Percentiles rank a stretch among this genome's conserved stretches.
phyloP scores from a whole-genome alignment of 139 green algal species.

The Micractinium conductrix region DNA sequence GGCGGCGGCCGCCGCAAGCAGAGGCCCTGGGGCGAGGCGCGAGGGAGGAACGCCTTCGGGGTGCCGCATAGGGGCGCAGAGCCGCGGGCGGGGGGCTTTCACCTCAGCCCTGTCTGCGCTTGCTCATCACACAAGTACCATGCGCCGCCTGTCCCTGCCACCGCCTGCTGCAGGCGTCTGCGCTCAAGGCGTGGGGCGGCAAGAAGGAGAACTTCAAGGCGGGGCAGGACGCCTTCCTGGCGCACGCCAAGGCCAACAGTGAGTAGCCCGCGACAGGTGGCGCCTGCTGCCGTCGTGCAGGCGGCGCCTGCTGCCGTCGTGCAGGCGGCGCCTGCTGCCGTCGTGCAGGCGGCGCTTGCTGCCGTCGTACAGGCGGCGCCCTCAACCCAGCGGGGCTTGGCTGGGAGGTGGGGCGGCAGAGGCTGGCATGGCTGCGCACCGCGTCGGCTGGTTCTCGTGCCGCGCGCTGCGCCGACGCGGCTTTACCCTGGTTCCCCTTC shows the following conservation, averaged over 20 bases:
- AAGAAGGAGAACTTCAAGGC: conserved; percentile 70
- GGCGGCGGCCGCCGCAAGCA: too few relatives aligned
- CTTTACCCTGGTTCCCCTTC: not conserved
- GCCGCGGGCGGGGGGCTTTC: too few relatives aligned
- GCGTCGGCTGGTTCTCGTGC: not conserved
- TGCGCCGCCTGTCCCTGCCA: too few relatives aligned
- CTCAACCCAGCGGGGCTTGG: not conserved
- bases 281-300: too few relatives aligned
- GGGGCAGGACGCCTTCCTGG: conserved; percentile 65
- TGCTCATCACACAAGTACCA: too few relatives aligned
- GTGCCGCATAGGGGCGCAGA: too few relatives aligned
- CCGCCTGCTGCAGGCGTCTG: conserved; percentile 59
- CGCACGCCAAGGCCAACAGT: conserved; percentile 71
- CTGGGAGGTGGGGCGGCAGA: not conserved
- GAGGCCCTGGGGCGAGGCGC: too few relatives aligned
- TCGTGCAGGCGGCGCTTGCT: not conserved
- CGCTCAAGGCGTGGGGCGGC: conserved; percentile 79
- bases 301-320: too few relatives aligned
- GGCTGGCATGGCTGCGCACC: not conserved
- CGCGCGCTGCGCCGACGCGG: too few relatives aligned
- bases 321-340: too few relatives aligned
- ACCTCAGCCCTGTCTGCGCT: too few relatives aligned
- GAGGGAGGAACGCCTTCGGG: too few relatives aligned
- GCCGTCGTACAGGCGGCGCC: not conserved
- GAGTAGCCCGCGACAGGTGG: not conserved